Percentiles rank a stretch among this genome's conserved stretches.
Conservation (phyloP, 2,329 filamentous ascomycete species). For the Botrytis porri region DNA sequence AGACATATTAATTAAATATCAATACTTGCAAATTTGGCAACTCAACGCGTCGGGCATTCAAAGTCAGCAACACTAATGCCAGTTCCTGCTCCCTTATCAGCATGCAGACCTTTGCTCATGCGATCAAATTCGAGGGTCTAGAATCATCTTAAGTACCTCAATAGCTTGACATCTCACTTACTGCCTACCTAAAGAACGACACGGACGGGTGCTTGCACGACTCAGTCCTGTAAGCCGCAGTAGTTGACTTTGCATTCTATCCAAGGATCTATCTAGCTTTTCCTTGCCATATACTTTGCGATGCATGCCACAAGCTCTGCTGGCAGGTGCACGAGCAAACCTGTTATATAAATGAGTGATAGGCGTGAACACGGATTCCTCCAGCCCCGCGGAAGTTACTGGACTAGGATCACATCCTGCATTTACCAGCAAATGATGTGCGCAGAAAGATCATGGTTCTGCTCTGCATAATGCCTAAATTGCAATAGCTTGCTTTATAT, state of each 20-base stretch:
- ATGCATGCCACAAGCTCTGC: background rate
- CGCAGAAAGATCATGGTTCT: background rate
- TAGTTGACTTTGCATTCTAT: background rate
- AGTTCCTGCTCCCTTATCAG: too few species aligned
- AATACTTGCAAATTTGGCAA: background rate
- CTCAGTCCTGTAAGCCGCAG: background rate
- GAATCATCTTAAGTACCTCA: background rate
- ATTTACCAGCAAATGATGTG: background rate
- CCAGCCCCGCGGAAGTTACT: too few species aligned
- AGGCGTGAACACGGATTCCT: background rate
- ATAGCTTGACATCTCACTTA: background rate
- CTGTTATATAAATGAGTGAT: background rate
- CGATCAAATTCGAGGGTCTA: background rate
- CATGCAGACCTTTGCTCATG: background rate
- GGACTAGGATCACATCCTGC: background rate
- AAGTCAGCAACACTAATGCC: background rate
- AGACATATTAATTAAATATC: background rate
- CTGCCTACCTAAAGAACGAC: background rate
- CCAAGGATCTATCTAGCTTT: background rate
- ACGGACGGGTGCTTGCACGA: background rate
- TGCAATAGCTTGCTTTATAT: background rate
- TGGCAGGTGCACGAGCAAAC: conserved; percentile 2
- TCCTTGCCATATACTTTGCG: background rate
- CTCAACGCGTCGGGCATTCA: background rate
- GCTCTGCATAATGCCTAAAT: background rate